These are phyloP conservation scores for Lipomyces mesembrius DNA, from an alignment of 805 yeast species.

Conservation along the genomic window DNA sequence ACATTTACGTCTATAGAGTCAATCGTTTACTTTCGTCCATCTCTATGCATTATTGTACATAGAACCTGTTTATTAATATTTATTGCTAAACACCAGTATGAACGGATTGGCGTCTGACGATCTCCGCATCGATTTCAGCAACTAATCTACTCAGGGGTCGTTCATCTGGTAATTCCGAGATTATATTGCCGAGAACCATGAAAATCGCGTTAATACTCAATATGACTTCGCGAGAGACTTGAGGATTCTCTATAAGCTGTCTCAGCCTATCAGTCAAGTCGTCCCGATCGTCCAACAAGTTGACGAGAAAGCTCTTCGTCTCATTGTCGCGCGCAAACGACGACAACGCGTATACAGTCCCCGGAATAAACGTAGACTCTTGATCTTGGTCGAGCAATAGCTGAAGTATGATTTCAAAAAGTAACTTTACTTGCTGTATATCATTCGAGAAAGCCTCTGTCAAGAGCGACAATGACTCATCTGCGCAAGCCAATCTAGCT, in stretches of 20 bases:
- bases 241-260: background rate
- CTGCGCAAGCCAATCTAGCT: background rate
- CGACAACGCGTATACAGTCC: background rate
- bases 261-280: constrained; percentile 1
- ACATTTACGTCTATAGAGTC: no score
- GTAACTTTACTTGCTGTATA: background rate
- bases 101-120: background rate
- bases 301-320: background rate
- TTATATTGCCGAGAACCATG: background rate
- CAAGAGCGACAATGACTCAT: background rate
- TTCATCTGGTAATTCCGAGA: background rate
- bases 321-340: background rate
- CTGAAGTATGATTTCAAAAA: background rate
- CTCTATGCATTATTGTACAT: background rate
- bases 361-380: background rate
- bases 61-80: background rate
- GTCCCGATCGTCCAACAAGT: background rate
- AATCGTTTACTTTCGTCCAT: background rate
- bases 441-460: background rate
- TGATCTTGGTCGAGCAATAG: background rate
- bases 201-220: background rate
- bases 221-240: background rate
- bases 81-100: background rate
- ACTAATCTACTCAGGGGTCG: background rate
- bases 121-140: background rate